Evolutionary conservation across 306 rosid species (phyloP).

Genomic region (Prunus fruticosa): DNA sequence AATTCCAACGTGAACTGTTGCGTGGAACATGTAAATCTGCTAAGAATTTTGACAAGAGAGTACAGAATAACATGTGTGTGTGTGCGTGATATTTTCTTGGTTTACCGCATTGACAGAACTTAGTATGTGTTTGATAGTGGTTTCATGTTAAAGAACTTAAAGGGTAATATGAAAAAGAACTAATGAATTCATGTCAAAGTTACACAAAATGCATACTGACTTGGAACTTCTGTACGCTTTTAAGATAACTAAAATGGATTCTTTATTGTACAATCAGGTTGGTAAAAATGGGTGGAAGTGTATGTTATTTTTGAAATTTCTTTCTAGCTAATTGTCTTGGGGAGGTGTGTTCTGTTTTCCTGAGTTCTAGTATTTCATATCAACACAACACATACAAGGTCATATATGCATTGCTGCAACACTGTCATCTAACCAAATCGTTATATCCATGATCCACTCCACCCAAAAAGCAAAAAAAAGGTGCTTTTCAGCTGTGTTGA

Average conservation of each 20-base stretch:
- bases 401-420: neutral
- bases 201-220: neutral
- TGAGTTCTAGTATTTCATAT: neutral
- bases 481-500: neutral
- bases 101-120: too few relatives aligned
- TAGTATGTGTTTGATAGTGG: neutral
- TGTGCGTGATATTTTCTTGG: too few relatives aligned
- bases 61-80: neutral
- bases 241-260: neutral
- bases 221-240: neutral
- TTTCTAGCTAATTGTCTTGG: neutral
- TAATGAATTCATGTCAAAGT: neutral
- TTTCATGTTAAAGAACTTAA: neutral
- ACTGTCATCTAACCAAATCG: neutral
- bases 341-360: neutral
- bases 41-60: neutral
- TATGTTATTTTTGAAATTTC: neutral
- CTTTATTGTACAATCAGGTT: neutral
- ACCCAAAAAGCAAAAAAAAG: neutral
- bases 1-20: neutral
- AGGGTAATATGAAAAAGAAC: neutral
- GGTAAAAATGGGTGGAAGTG: neutral
- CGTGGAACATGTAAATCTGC: neutral
- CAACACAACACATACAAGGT: neutral
- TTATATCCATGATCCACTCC: neutral